Base-by-base conservation (phyloP, 208 protist species). In the Tritrichomonas foetus region DNA sequence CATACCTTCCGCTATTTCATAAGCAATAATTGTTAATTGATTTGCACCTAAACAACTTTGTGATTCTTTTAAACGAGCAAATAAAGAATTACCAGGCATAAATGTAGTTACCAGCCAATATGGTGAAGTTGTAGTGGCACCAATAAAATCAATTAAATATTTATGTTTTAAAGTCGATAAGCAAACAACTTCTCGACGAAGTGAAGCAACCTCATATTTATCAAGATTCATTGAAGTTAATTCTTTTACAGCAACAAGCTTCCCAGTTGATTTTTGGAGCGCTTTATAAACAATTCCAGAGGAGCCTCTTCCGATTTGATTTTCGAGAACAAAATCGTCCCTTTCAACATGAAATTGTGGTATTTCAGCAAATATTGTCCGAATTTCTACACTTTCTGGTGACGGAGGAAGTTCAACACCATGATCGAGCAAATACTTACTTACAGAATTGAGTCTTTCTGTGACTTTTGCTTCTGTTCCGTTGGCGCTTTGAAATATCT, bases 231-330 rank as follows among this genome's bases (percentile, higher is more conserved):
- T 36, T 27, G 13, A 36, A 84, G 49, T 84, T 2, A 84, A 30
- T 53, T 84, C 25, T 53, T 84, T 84, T 53, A 84, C 53, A 33
- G 74, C 74, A 84, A 84, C 74, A 33, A 13, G 22, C n/a, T 84
- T 49, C 0, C n/a, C 13, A 8, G 36, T 53, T 84, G 36, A n/a
- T 53, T 39, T n/a, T 3, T 53, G 36, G 36, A n/a, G 22, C 16
- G 41, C 74, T 53, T 33, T 33, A 84, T 39, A 84, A 25, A 84
- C 74, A 8, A 53, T 22, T 1, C 41, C 36, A 53, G 41, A 53
- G 3, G 74, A 36, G 16, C 74, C 74, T n/a, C 5, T 53, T n/a
- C 74, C 74, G 44, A 84, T 84, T 84, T 78, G 69, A n/a, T 44
- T n/a, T n/a, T n/a, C n/a, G n/a, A n/a, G n/a, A n/a, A n/a, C n/a